Conservation (phyloP, 2,329 filamentous ascomycete species). For the Coniella vitis region DNA sequence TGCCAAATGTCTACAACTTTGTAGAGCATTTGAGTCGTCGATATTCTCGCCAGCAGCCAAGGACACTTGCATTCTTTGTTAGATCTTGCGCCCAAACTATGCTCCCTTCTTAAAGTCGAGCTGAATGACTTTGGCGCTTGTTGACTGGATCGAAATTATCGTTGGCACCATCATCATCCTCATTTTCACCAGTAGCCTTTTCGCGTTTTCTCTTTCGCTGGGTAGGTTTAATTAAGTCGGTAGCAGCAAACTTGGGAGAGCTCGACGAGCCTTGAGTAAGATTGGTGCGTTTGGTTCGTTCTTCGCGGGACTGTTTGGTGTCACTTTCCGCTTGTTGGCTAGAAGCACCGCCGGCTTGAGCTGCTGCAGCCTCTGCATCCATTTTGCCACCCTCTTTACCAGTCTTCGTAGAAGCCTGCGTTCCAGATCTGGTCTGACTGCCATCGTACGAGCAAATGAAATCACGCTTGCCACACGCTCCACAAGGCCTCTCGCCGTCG, state of each 20-base stretch:
- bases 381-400: background rate
- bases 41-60: background rate
- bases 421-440: background rate
- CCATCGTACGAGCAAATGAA: constrained; percentile 1
- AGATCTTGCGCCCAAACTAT: too few species aligned
- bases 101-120: background rate
- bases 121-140: background rate
- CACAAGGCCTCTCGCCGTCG: constrained; percentile 5
- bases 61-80: too few species aligned
- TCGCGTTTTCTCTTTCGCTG: background rate
- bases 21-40: background rate
- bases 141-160: background rate
- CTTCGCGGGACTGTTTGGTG: background rate
- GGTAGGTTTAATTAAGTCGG: background rate
- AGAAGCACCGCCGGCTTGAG: background rate
- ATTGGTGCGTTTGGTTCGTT: background rate
- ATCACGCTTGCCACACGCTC: constrained; percentile 1
- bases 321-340: background rate
- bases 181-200: too few species aligned
- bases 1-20: too few species aligned
- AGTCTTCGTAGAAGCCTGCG: too few species aligned
- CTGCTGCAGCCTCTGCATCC: background rate
- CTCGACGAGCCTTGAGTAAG: background rate
- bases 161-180: background rate
- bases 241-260: background rate